Base-by-base conservation (phyloP, 1,284 basidiomycete genomes). In the Mycosarcoma maydis region DNA sequence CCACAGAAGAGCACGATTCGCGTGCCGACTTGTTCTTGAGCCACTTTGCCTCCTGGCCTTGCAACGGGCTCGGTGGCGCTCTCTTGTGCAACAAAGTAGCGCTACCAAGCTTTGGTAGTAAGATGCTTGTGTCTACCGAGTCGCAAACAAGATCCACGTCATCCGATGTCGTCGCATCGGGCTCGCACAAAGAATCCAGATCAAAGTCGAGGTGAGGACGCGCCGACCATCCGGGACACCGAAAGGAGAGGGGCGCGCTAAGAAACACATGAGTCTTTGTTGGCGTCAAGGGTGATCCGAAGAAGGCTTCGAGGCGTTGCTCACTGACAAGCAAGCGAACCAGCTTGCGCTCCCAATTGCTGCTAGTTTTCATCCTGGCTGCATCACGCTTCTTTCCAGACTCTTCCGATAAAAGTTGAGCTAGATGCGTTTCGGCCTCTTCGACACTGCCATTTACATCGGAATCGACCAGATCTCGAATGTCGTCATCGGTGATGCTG, bases 341-440 rank as follows among this genome's bases (percentile, higher is more conserved):
- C 17, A 75, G 71, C 51, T 68, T 69, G 43, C 74, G 72, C 27
- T 74, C 74, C 51, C 73, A 61, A 17, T 64, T 50, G 40, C 41
- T 52, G 42, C 57, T 55, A n/a, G 58, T 66, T 44, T 73, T 75
- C 29, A 54, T 40, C 17, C 71, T 51, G 13, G 61, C 71, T 20
- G 39, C 40, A 13, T 57, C 30, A 34, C 57, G 45, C 13, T 52
- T 39, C 10, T 30, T 16, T 3, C 60, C 26, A 10, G 59, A 66
- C 3, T 37, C 43, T 16, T 46, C 27, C 3, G 47, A 36, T 3
- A 47, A 26, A 17, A 58, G 43, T 11, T 42, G 16, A 2, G 36
- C 6, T 11, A 51, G 53, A n/a, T 45, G 19, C 3, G 3, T 19
- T 3, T 53, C 41, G 17, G 26, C 9, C 6, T 33, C 9, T 22